phyloP scores from a whole-genome alignment of 2,329 filamentous ascomycete genomes.

The Claviceps humidiphila region DNA sequence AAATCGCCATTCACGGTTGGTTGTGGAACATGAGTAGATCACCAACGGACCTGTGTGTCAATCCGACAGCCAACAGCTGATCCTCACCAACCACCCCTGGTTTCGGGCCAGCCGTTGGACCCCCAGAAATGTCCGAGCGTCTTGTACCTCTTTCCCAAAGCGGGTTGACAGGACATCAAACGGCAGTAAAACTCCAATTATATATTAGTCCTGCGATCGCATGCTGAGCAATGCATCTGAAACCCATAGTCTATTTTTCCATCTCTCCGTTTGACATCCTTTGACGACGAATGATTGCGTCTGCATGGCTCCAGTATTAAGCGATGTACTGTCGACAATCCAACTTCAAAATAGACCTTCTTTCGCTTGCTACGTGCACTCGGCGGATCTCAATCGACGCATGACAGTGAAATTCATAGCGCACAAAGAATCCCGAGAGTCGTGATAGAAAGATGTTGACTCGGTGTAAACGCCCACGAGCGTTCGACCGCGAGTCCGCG shows the following conservation, averaged over 20 bases:
- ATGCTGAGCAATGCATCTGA: slow-evolving; percentile 5
- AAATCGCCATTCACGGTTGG: slow-evolving; percentile 7
- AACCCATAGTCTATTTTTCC: slow-evolving; percentile 1
- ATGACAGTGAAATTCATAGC: background rate
- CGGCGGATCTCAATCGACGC: background rate
- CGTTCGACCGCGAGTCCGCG: background rate
- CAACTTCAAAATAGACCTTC: background rate
- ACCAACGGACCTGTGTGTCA: slow-evolving; percentile 5
- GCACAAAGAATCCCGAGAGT: background rate
- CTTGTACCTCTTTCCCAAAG: slow-evolving; percentile 1
- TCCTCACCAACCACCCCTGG: slow-evolving; percentile 6
- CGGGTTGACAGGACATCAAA: slow-evolving; percentile 2
- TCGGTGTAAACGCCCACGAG: background rate
- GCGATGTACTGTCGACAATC: background rate
- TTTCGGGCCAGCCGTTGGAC: slow-evolving; percentile 7
- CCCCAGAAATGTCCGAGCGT: slow-evolving; percentile 4
- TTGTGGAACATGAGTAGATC: slow-evolving; percentile 7
- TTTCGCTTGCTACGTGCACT: background rate
- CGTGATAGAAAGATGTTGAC: background rate
- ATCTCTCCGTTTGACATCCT: background rate
- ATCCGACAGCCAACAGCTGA: slow-evolving; percentile 7
- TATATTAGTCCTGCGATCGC: background rate
- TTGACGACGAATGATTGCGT: slow-evolving; percentile 1
- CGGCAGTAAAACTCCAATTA: background rate
- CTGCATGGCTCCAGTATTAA: background rate